These are phyloP conservation scores for Euphorbia peplus DNA, from an alignment of 345 rosid species.

Conservation along the genomic window DNA sequence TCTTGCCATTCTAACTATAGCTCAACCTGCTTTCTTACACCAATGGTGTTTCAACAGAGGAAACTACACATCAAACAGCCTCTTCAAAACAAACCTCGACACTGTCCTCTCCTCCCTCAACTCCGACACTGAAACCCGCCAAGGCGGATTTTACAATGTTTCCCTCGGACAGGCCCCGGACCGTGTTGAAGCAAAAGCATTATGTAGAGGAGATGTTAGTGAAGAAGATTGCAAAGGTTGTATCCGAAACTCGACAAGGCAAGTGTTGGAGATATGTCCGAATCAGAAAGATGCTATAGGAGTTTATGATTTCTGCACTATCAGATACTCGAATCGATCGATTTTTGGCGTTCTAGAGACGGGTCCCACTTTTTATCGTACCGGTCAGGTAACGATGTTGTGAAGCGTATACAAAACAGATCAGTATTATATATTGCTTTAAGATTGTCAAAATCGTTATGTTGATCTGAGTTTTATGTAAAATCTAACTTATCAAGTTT, in stretches of 20 bases:
- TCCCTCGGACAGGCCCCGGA: constrained; percentile 10
- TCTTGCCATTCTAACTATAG: not conserved
- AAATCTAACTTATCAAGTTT: no score
- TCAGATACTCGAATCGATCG: constrained; percentile 18
- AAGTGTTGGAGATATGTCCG: constrained; percentile 17
- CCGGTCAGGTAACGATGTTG: no score
- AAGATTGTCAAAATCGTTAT: no score
- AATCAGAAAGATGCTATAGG: constrained; percentile 17
- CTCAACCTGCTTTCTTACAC: constrained; percentile 9
- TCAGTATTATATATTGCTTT: no score
- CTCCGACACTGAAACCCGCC: not conserved
- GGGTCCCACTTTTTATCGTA: rapidly evolving
- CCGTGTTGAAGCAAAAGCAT: constrained; percentile 20
- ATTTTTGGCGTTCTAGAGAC: not conserved
- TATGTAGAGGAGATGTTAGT: constrained; percentile 20
- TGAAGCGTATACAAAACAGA: no score
- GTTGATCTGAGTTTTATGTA: no score
- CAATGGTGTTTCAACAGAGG: not conserved
- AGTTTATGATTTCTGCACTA: not conserved
- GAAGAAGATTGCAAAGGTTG: not conserved
- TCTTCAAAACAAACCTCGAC: constrained; percentile 20
- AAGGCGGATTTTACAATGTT: constrained; percentile 19
- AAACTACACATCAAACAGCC: constrained; percentile 17
- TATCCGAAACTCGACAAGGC: not conserved
- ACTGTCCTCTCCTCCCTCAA: constrained; percentile 11